Conservation (phyloP, 805 yeast species). For the Scheffersomyces coipomensis region DNA sequence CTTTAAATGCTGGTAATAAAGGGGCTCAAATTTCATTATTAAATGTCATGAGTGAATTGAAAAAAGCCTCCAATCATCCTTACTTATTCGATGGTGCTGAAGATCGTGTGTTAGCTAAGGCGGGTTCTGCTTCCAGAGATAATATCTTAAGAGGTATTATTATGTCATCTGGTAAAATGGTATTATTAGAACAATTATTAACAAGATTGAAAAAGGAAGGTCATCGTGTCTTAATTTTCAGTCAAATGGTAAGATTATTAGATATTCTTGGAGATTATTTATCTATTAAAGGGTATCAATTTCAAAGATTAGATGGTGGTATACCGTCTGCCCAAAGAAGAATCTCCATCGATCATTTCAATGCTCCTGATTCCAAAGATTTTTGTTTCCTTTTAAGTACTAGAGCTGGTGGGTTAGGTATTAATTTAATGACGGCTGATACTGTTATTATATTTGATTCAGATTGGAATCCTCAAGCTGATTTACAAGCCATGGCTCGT, state of each 20-base stretch:
- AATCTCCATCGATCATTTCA: conserved; percentile 93
- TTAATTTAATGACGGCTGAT: conserved; percentile 98
- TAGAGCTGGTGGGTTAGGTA: conserved; percentile 98
- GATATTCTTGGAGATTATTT: conserved; percentile 94
- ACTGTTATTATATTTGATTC: conserved; percentile 97
- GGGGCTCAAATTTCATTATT: conserved; percentile 77
- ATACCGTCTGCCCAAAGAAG: conserved; percentile 92
- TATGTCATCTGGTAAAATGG: conserved; percentile 99
- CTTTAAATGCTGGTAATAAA: conserved; percentile 80
- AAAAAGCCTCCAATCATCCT: conserved; percentile 97
- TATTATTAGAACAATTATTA: conserved; percentile 82
- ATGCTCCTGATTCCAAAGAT: conserved; percentile 89
- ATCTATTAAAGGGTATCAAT: conserved; percentile 79
- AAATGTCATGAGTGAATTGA: conserved; percentile 92
- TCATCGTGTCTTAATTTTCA: conserved; percentile 90
- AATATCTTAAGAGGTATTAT: conserved; percentile 84
- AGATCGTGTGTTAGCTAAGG: conserved; percentile 68
- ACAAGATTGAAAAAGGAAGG: conserved; percentile 88
- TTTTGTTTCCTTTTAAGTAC: conserved; percentile 88
- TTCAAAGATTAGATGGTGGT: conserved; percentile 96
- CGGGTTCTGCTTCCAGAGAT: conserved; percentile 65
- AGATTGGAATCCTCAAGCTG: conserved; percentile 99
- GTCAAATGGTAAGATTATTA: conserved; percentile 96
- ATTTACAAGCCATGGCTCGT: conserved; percentile 98
- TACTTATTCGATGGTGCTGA: conserved; percentile 93